Base-by-base conservation (phyloP, 768 basidiomycete genomes). In the Naganishia friedmannii region DNA sequence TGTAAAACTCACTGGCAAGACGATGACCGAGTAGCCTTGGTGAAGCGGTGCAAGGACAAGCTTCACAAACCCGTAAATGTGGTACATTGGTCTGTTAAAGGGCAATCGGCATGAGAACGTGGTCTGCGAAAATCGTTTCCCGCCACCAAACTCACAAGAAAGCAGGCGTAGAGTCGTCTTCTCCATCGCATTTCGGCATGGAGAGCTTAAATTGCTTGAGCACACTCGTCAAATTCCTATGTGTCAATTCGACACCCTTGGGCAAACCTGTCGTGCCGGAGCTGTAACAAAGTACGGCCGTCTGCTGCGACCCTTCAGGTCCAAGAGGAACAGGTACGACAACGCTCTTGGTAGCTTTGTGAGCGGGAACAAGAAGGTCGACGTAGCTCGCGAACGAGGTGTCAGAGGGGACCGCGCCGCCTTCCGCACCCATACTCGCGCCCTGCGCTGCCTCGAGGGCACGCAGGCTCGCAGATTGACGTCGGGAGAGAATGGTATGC, bases 1-100 rank as follows among this genome's bases (percentile, higher is more conserved):
- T 82, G 78, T 0, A 92, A 89, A 76, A 93, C 93, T 48, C 86
- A 86, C 68, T 0, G 85, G 80, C 78, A 89, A 53, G 66, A 82
- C 68, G 29, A 83, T 75, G 34, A 80, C 74, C 1, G 79, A 45
- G 39, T 58, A 69, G 0, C 55, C 68, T 7, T 45, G 54, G 21
- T 69, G 57, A 31, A 69, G 42, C 13, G 68, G 56, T 10, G 60
- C 39, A 7, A 63, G 42, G 39, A 29, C 45, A 10, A 69, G 45
- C 26, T 57, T 69, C 57, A 69, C 53, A 15, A 56, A 76, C 17
- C 70, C 72, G 65, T 73, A 51, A 28, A 69, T 65, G 55, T 34
- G 45, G 67, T 65, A 51, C 37, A 46, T 48, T 2, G 53, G 57
- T 60, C 65, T 42, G 39, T 19, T 21, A 3, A 21, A 2, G 17